Base-by-base conservation (phyloP, 345 rosid genomes). In the Salix arbutifolia region DNA sequence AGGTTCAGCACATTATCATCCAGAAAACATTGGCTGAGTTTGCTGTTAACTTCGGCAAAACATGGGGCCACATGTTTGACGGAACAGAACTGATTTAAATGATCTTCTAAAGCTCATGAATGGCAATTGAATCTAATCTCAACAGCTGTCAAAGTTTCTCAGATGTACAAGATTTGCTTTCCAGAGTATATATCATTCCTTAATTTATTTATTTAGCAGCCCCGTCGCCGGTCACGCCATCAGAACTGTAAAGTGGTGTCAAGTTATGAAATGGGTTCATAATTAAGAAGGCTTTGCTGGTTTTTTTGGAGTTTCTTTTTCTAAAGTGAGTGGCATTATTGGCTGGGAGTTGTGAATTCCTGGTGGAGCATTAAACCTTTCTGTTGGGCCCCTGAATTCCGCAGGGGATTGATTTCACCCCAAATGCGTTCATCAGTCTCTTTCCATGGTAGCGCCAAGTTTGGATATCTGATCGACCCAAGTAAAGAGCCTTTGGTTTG, bases 141-240 rank as follows among this genome's bases (percentile, higher is more conserved):
- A 33, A 11, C 23, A 58, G 11, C 65, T 18, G n/a, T 71, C 65
- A 42, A 30, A 33, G 10, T 60, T 69, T 23, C 28, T 28, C 6
- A 58, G 58, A 6, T 52, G 21, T 42, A 60, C 62, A 13, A 33
- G 61, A 69, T 74, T 62, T 25, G 52, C 3, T 37, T 52, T 68
- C 61, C 60, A 25, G 73, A 65, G 76, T 69, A 77, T 67, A 78
- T 67, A 70, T 23, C 82, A 78, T 82, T 78, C 79, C 75, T 78
- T 78, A 37, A 78, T 78, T 78, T 68, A 31, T 81, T 76, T 62
- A 31, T 21, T 61, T 30, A 70, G 53, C 71, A 69, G 53, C 42
- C 26, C 21, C 35, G 70, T 14, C 64, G 14, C 69, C 25, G 56
- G 30, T 1, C 19, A 62, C 30, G 58, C 19, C 16, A 23, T 6